Conservation (phyloP, 306 rosid genomes). For the Trifolium fragiferum region DNA sequence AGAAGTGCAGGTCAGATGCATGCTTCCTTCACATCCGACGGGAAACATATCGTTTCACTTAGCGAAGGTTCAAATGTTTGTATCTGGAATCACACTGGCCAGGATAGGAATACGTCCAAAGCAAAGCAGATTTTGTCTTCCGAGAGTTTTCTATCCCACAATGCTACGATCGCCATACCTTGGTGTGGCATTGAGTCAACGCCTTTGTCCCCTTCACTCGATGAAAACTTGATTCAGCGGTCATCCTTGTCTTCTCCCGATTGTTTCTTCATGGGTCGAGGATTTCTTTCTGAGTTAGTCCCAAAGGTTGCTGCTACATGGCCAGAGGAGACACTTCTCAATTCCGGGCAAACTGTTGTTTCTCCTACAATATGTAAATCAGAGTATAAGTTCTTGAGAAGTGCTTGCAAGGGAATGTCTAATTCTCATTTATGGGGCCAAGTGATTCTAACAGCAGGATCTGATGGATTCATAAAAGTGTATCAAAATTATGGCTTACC, state of each 20-base stretch:
- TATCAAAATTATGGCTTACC: conserved; percentile 84
- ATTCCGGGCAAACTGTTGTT: conserved; percentile 46
- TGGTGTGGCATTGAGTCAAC: conserved; percentile 73
- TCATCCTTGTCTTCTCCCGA: conserved; percentile 62
- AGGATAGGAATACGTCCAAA: conserved; percentile 56
- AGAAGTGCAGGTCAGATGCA: conserved; percentile 65
- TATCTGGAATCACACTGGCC: conserved; percentile 68
- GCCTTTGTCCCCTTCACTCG: conserved; percentile 55
- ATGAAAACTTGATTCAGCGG: conserved; percentile 48
- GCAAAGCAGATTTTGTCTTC: conserved; percentile 62
- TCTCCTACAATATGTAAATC: conserved; percentile 63
- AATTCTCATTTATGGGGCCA: conserved; percentile 80
- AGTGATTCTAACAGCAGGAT: conserved; percentile 79
- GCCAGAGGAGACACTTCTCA: conserved; percentile 73
- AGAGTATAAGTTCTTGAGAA: conserved; percentile 74
- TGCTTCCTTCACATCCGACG: conserved; percentile 82
- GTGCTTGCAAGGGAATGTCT: conserved; percentile 71
- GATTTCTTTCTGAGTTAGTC: conserved; percentile 65
- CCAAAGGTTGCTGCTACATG: conserved; percentile 78
- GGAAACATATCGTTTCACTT: conserved; percentile 76
- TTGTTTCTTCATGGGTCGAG: conserved; percentile 67
- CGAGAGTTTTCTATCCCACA: conserved; percentile 68
- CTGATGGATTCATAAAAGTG: conserved; percentile 78
- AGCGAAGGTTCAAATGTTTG: conserved; percentile 75
- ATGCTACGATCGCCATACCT: conserved; percentile 73